phyloP scores from a whole-genome alignment of 495 filamentous ascomycete genomes.

The Opeltia flavorubescens region DNA sequence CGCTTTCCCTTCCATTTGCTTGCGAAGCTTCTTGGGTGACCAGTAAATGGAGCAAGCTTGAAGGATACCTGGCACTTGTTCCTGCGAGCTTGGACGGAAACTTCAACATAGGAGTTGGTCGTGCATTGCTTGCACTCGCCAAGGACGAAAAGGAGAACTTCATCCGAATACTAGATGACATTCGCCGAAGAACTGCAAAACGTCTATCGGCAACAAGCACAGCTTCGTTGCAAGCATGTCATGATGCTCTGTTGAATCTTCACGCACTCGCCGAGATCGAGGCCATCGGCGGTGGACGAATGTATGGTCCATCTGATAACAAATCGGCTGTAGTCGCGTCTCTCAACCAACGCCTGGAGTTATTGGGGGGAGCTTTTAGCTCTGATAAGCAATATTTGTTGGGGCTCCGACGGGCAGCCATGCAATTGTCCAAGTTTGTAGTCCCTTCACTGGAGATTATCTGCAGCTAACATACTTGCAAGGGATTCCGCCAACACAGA shows the following conservation, averaged over 20 bases:
- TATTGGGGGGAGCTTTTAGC: constrained; percentile 64
- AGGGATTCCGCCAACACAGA: constrained; percentile 44
- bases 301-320: constrained; percentile 18
- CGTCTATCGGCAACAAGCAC: constrained; percentile 62
- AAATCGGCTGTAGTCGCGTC: constrained; percentile 35
- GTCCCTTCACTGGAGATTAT: constrained; percentile 7
- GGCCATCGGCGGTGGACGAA: constrained; percentile 45
- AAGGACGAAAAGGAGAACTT: constrained; percentile 41
- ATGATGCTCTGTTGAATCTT: constrained; percentile 66
- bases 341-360: constrained; percentile 61
- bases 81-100: constrained; percentile 42
- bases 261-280: constrained; percentile 84
- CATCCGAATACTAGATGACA: constrained; percentile 38
- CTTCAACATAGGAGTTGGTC: constrained; percentile 72
- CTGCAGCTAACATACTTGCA: constrained; percentile 16
- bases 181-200: constrained; percentile 57
- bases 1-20: constrained; percentile 59
- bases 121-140: constrained; percentile 52
- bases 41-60: constrained; percentile 60
- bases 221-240: constrained; percentile 63
- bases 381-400: constrained; percentile 90
- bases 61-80: constrained; percentile 48
- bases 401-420: constrained; percentile 71
- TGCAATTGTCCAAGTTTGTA: constrained; percentile 55
- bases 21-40: constrained; percentile 87